phyloP scores from a whole-genome alignment of 257 asterid species.

The Parsonsia alboflavescens region DNA sequence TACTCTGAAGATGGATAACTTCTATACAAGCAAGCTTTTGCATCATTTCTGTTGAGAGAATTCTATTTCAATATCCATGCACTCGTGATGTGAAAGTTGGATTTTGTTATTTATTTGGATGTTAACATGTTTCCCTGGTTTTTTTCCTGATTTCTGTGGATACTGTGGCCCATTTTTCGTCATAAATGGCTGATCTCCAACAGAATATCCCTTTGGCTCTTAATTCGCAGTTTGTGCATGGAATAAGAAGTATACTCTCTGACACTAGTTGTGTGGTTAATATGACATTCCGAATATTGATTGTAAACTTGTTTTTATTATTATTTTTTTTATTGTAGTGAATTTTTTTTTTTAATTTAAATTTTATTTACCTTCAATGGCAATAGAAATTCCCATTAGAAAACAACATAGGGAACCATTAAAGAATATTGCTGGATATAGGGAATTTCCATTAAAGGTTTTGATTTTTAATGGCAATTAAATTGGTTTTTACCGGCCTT shows the following conservation, averaged over 20 bases:
- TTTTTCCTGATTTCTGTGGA: constrained; percentile 24
- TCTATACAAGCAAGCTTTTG: constrained; percentile 65
- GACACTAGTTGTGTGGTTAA: constrained; percentile 41
- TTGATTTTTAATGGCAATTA: too few relatives aligned
- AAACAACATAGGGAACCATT: too few relatives aligned
- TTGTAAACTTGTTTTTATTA: too few relatives aligned
- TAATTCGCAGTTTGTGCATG: constrained; percentile 59
- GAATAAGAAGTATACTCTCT: constrained; percentile 53
- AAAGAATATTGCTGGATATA: too few relatives aligned
- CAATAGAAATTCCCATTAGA: too few relatives aligned
- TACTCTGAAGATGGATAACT: constrained; percentile 72
- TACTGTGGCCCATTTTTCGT: constrained; percentile 27
- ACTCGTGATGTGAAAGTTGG: constrained; percentile 8
- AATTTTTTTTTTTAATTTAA: too few relatives aligned
- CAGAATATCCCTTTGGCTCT: constrained; percentile 59
- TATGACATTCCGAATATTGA: too few relatives aligned
- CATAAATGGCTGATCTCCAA: constrained; percentile 46
- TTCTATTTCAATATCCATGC: neutral
- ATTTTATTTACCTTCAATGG: too few relatives aligned
- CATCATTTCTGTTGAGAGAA: constrained; percentile 5
- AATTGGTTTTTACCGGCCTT: too few relatives aligned
- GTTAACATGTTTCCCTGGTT: constrained; percentile 17
- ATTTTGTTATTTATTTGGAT: constrained; percentile 10
- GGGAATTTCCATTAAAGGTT: too few relatives aligned
- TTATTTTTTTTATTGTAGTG: too few relatives aligned